Percentiles rank a stretch among this genome's conserved stretches.
phyloP scores from a whole-genome alignment of 441 rosid genomes.

The Jatropha podagrica region DNA sequence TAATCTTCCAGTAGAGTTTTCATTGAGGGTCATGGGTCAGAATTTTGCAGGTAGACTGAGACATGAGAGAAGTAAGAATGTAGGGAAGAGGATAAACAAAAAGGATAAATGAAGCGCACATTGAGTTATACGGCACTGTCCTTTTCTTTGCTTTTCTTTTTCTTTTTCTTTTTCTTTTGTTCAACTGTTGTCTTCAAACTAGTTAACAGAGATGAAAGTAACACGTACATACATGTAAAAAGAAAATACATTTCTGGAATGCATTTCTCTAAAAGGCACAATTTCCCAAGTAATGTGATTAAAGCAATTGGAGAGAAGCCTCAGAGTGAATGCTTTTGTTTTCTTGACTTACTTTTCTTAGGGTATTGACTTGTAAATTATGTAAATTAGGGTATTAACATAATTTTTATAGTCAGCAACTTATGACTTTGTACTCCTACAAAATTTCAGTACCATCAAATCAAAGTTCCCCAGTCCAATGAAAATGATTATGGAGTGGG shows the following conservation, averaged over 20 bases:
- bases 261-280: not conserved
- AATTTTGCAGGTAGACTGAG: slow-evolving; percentile 19
- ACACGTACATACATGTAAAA: not conserved
- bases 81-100: not conserved
- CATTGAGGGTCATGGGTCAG: slow-evolving; percentile 18
- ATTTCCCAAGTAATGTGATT: not conserved
- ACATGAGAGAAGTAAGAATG: not conserved
- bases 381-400: not conserved
- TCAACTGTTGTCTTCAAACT: not conserved
- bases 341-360: not conserved
- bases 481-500: too few relatives aligned
- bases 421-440: too few relatives aligned
- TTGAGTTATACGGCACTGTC: slow-evolving; percentile 11
- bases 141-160: not conserved
- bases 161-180: not conserved
- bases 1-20: slow-evolving; percentile 29
- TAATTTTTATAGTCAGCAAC: too few relatives aligned
- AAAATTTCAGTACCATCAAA: too few relatives aligned
- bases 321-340: not conserved
- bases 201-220: slow-evolving; percentile 6
- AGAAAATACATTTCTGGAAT: not conserved
- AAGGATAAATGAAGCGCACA: slow-evolving; percentile 13
- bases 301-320: not conserved
- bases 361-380: not conserved
- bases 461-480: too few relatives aligned